Base-by-base conservation (phyloP, 2,329 filamentous ascomycete genomes). In the Stagonosporopsis vannaccii region DNA sequence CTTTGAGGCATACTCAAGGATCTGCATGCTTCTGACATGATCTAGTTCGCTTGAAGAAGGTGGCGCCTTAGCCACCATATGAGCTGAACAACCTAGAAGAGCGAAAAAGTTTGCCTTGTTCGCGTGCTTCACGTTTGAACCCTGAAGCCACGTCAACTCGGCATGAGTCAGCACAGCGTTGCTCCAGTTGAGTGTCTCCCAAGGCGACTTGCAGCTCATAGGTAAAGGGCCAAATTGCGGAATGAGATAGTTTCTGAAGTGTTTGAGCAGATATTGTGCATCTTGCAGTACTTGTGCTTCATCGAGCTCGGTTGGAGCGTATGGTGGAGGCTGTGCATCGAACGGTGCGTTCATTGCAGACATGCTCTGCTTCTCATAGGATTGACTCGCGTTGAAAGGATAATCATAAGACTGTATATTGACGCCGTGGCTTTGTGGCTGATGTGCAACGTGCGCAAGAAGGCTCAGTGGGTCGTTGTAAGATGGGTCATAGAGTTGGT, bases 141-240 rank as follows among this genome's bases (percentile, higher is more conserved):
- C 47, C 17, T 55, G 36, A 4, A 62, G 50, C 37, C 51, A 59
- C 6, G 62, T 62, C 45, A 65, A 25, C 17, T 65, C 60, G 7
- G 62, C 54, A 25, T 55, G 55, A 17, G 62, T 61, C 19, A 50
- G 51, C 3, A 65, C 42, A 8, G 62, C 62, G 20, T 37, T 51
- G 17, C 41, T 53, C 51, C 62, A 47, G 6, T 62, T 57, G 12
- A 66, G 51, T 11, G 61, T 48, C 11, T 60, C 58, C 63, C 63
- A 66, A 1, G 63, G 63, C 12, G 61, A 64, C 35, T 58, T 62
- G 17, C 51, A 60, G 7, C 30, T 42, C 55, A 52, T 55, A 2
- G 59, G 55, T n/a, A 63, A 23, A 2, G 59, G 59, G 4, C 56
- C 51, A 32, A 65, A 54, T 28, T 63, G 58, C n/a, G 61, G 45